A percentile compares a stretch with the other conserved stretches of the same genome.
These are phyloP conservation scores for Chaetomium sp. DNA, from an alignment of 2,329 filamentous ascomycete genomes.

Conservation along the genomic window DNA sequence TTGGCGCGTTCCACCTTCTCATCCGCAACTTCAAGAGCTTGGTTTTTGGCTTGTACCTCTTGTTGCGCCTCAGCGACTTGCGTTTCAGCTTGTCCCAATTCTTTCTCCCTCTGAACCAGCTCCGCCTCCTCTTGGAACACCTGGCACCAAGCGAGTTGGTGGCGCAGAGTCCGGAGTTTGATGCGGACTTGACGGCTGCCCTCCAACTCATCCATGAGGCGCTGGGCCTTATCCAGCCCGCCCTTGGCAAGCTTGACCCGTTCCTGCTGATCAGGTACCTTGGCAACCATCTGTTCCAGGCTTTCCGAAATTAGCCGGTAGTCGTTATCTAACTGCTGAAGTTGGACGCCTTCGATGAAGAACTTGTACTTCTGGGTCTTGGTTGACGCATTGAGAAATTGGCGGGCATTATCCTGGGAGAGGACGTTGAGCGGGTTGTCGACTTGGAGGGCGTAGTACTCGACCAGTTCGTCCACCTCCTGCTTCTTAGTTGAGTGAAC, in stretches of 20 bases:
- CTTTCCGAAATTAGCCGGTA: constrained; percentile 78
- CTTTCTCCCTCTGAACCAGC: constrained; percentile 33
- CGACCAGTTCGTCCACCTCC: constrained; percentile 87
- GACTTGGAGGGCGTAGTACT: constrained; percentile 88
- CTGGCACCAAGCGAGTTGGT: constrained; percentile 79
- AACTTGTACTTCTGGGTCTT: constrained; percentile 89
- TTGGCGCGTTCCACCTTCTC: constrained; percentile 36
- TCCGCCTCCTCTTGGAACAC: constrained; percentile 67
- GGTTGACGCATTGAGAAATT: constrained; percentile 82
- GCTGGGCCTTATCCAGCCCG: constrained; percentile 53
- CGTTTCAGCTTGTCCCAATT: constrained; percentile 33
- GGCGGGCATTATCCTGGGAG: constrained; percentile 88
- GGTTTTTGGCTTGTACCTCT: constrained; percentile 40
- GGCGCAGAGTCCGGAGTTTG: constrained; percentile 51
- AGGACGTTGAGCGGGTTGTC: constrained; percentile 96
- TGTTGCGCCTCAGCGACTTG: constrained; percentile 38
- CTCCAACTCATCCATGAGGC: constrained; percentile 58
- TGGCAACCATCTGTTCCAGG: constrained; percentile 63
- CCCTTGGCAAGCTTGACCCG: constrained; percentile 56
- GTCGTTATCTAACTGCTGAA: constrained; percentile 86
- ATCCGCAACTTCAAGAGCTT: constrained; percentile 41
- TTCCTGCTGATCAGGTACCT: constrained; percentile 54
- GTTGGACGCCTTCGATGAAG: constrained; percentile 88
- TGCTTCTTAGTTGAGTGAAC: constrained; percentile 75
- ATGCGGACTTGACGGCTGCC: constrained; percentile 59